These are phyloP conservation scores for Sarocladium kiliense DNA, from an alignment of 2,329 filamentous ascomycete genomes.

Conservation along the genomic window DNA sequence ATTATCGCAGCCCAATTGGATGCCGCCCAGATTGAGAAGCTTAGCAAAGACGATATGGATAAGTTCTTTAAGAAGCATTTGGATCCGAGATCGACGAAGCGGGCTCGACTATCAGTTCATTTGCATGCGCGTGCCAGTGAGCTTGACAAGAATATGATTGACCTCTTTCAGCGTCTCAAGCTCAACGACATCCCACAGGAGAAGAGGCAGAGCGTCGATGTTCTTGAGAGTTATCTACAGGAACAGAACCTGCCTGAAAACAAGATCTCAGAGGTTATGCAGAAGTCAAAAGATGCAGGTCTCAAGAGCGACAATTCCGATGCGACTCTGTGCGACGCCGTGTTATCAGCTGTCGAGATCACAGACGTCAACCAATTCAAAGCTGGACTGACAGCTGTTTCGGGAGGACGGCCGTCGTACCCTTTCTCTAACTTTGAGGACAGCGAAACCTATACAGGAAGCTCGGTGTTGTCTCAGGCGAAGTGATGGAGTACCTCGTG, in stretches of 20 bases:
- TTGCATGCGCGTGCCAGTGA: slow-evolving; percentile 60
- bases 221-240: slow-evolving; percentile 47
- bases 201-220: slow-evolving; percentile 42
- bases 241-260: slow-evolving; percentile 43
- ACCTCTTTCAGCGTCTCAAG: slow-evolving; percentile 30
- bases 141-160: slow-evolving; percentile 39
- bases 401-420: slow-evolving; percentile 66
- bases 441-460: too few relatives aligned
- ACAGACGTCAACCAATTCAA: slow-evolving; percentile 78
- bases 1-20: slow-evolving; percentile 60
- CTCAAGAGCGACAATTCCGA: slow-evolving; percentile 26
- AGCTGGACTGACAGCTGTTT: slow-evolving; percentile 65
- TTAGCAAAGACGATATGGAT: slow-evolving; percentile 76
- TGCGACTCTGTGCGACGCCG: slow-evolving; percentile 19
- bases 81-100: slow-evolving; percentile 62
- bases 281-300: slow-evolving; percentile 38
- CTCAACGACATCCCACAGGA: slow-evolving; percentile 33
- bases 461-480: too few relatives aligned
- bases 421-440: slow-evolving; percentile 85
- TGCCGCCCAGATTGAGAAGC: slow-evolving; percentile 63
- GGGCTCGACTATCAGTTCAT: slow-evolving; percentile 86
- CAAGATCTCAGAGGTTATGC: slow-evolving; percentile 44
- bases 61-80: slow-evolving; percentile 76
- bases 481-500: too few relatives aligned
- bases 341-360: slow-evolving; percentile 50